Evolutionary conservation across 148 eudicot genomes (phyloP).

Genomic region (Silene uniflora): DNA sequence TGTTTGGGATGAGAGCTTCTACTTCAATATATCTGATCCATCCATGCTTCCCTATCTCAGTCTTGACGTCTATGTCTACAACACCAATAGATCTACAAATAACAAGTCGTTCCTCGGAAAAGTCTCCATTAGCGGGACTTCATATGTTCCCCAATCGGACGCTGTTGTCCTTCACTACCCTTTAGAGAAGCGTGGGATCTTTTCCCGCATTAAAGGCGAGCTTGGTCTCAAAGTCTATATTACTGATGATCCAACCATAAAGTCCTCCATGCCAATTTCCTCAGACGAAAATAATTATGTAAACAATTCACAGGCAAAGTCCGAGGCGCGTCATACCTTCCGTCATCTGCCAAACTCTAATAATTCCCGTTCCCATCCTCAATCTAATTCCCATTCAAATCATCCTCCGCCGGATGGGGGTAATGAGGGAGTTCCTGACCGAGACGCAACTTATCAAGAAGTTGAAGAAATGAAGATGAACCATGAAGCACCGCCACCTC

Average conservation of each 20-base stretch:
- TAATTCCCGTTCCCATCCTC: conserved; percentile 26
- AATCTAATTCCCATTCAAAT: conserved; percentile 31
- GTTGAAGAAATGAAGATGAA: conserved; percentile 69
- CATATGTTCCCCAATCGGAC: conserved; percentile 79
- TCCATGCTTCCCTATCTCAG: conserved; percentile 50
- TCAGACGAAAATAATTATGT: conserved; percentile 27
- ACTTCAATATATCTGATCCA: conserved; percentile 87
- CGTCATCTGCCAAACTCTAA: conserved; percentile 64
- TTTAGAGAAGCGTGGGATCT: conserved; percentile 77
- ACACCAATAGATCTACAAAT: conserved; percentile 39
- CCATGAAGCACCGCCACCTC: conserved; percentile 64
- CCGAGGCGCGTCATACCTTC: conserved; percentile 62
- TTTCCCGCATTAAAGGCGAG: conserved; percentile 84
- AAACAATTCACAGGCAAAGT: conserved; percentile 30
- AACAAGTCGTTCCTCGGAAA: conserved; percentile 76
- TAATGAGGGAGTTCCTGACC: conserved; percentile 28
- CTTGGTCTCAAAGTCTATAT: conserved; percentile 83
- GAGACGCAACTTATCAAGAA: conserved; percentile 56
- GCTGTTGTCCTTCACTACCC: conserved; percentile 88
- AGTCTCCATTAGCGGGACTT: conserved; percentile 71
- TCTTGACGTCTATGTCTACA: conserved; percentile 73
- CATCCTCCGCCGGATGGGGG: conserved; percentile 18
- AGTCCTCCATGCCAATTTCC: conserved; percentile 54
- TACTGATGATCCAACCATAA: conserved; percentile 73
- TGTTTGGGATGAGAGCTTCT: conserved; percentile 93